Base-by-base conservation (phyloP, 2,329 filamentous ascomycete genomes). In the Xylariaceae sp. region DNA sequence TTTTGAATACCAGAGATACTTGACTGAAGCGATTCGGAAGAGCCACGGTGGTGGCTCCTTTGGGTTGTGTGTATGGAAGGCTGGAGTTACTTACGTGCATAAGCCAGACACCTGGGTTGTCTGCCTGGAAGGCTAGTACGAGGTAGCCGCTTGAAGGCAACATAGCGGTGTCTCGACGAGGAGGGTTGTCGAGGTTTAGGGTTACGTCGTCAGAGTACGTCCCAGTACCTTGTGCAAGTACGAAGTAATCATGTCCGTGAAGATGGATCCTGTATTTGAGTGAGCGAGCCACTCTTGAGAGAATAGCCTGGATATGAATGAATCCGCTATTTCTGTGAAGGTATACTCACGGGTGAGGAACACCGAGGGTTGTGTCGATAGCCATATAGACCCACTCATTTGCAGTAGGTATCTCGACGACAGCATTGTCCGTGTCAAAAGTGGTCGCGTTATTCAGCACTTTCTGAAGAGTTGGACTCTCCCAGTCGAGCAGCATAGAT, bases 61-160 rank as follows among this genome's bases (percentile, higher is more conserved):
- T n/a, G n/a, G n/a, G 8, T 34, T 16, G 8, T 16, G 31, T 8
- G 31, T 9, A 9, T 9, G 28, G n/a, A n/a, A 34, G 31, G 9
- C 8, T 8, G 31, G 9, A 12, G 15, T 17, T 9, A 35, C 34
- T 17, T 19, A 35, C 34, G 26, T 56, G 53, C 59, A 70, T 63
- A 15, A 69, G 50, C 68, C 68, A 72, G n/a, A 61, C 60, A 12
- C 74, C 75, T 0, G 74, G 74, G 52, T 78, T 78, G 51, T 79
- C 69, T 0, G 70, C 64, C 43, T 65, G 49, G 51, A 74, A 78
- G 0, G 67, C 73, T 8, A 78, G 57, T 3, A 69, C 68, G 4
- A 78, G 50, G 51, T 72, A 70, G 0, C 74, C 75, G 7, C 56
- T 56, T 1, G 54, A 53, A 0, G 69, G 67, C 1, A 78, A 53